These are phyloP conservation scores for Sclerotinia borealis DNA, from an alignment of 2,329 filamentous ascomycete species.

Conservation along the genomic window DNA sequence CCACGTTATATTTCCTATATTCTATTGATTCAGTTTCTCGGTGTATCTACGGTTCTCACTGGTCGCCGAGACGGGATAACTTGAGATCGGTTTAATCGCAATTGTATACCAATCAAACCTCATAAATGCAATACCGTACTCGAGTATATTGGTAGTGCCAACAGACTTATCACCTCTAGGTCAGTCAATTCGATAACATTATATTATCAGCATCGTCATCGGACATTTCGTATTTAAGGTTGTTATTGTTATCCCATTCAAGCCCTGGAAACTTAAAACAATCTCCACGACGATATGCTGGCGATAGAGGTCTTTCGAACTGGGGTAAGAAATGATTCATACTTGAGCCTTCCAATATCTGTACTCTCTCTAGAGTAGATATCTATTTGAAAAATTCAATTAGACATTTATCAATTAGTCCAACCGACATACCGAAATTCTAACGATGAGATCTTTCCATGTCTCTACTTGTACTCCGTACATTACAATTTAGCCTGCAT, in stretches of 20 bases:
- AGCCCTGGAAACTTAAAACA: neutral
- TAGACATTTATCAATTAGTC: neutral
- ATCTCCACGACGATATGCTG: neutral
- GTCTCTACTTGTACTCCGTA: neutral
- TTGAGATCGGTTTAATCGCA: neutral
- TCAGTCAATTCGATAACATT: neutral
- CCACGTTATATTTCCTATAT: too few species aligned
- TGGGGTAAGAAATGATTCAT: neutral
- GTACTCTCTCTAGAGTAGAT: neutral
- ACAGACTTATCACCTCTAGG: neutral
- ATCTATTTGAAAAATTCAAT: neutral
- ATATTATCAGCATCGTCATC: neutral
- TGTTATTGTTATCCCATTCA: neutral
- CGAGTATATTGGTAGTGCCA: neutral
- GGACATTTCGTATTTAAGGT: slow-evolving; percentile 3
- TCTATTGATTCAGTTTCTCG: neutral
- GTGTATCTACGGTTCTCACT: too few species aligned
- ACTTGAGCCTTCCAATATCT: neutral
- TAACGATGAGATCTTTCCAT: neutral
- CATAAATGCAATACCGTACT: neutral
- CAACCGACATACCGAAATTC: neutral
- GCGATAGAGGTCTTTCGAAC: neutral
- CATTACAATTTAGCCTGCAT: too few species aligned
- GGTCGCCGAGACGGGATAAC: neutral
- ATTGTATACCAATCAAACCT: neutral